Conservation (phyloP, 441 rosid species). For the Erysimum cheiri region DNA sequence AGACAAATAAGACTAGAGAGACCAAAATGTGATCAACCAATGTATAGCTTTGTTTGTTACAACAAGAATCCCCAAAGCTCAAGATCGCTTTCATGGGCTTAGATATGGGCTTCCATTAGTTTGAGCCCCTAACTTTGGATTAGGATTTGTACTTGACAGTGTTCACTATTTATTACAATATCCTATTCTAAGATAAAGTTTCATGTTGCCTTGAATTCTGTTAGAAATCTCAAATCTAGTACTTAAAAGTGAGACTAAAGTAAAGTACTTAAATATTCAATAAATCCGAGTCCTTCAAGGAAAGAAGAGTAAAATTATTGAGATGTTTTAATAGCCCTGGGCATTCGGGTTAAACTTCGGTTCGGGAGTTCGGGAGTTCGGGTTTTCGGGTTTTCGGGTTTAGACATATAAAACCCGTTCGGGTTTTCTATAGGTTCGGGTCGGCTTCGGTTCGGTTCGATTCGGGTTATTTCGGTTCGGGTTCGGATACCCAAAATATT, state of each 20-base stretch:
- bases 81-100: neutral
- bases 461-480: too few relatives aligned
- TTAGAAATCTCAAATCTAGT: neutral
- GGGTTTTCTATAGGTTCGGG: too few relatives aligned
- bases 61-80: slow-evolving; percentile 11
- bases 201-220: neutral
- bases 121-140: neutral
- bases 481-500: too few relatives aligned
- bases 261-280: neutral
- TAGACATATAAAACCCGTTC: too few relatives aligned
- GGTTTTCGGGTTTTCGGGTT: too few relatives aligned
- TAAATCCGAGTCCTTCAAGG: neutral
- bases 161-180: neutral
- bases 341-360: too few relatives aligned
- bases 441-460: too few relatives aligned
- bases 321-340: neutral
- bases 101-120: neutral
- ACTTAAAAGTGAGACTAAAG: too few relatives aligned
- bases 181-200: neutral
- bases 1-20: slow-evolving; percentile 16
- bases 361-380: too few relatives aligned
- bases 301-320: neutral
- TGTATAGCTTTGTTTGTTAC: slow-evolving; percentile 26
- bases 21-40: neutral
- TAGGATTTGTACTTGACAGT: slow-evolving; percentile 6